Percentiles rank a stretch among this genome's conserved stretches.
These are phyloP conservation scores for Poteriospumella lacustris DNA, from an alignment of 108 stramenopile species.

Conservation along the genomic window DNA sequence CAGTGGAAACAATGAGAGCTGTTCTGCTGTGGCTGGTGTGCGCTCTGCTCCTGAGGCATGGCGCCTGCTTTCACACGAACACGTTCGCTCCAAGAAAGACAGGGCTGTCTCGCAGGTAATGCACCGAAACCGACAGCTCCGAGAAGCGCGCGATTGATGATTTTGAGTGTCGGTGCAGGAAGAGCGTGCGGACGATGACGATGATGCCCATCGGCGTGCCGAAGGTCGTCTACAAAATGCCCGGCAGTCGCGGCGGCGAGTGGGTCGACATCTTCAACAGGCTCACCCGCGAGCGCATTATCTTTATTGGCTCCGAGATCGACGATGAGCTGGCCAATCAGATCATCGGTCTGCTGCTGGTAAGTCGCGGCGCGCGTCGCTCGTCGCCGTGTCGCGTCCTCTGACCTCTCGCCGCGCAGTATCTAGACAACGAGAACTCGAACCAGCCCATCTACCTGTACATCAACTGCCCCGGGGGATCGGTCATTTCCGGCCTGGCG, in stretches of 20 bases:
- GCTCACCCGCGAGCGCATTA: slow-evolving; percentile 92
- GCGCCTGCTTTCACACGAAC: no score
- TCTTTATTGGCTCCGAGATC: slow-evolving; percentile 94
- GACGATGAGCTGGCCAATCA: slow-evolving; percentile 97
- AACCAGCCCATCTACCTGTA: slow-evolving; percentile 95
- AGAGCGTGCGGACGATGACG: background rate
- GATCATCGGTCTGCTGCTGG: slow-evolving; percentile 70
- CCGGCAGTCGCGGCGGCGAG: slow-evolving; percentile 61
- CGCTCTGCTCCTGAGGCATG: no score
- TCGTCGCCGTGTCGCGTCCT: background rate
- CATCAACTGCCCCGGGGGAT: slow-evolving; percentile 96
- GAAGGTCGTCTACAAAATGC: slow-evolving; percentile 95
- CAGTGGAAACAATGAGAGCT: no score
- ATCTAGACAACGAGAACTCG: slow-evolving; percentile 88
- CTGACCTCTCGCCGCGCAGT: slow-evolving; percentile 60
- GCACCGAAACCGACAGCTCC: no score
- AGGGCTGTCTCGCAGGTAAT: no score
- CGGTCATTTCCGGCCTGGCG: slow-evolving; percentile 90
- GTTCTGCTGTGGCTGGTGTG: no score
- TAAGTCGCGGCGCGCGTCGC: background rate
- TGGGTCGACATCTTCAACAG: slow-evolving; percentile 98
- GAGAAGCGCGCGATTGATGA: no score
- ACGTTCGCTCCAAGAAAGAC: no score
- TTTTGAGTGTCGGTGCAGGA: no score
- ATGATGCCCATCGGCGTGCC: slow-evolving; percentile 98